Conservation (phyloP, 2,329 filamentous ascomycete genomes). For the Aplosporella prunicola region DNA sequence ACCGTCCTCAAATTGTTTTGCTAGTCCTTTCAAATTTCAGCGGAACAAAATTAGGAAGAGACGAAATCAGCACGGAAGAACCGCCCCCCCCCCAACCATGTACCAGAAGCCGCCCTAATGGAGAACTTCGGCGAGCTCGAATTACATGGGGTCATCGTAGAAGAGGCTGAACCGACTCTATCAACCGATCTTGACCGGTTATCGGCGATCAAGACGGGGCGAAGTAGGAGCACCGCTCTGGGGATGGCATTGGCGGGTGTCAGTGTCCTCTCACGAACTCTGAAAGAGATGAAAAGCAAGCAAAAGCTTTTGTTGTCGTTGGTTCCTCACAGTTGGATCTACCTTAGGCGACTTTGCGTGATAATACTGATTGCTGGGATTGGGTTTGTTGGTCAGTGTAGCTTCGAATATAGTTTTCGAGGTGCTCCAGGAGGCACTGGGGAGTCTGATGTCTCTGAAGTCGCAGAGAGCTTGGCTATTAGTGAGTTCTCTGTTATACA, state of each 20-base stretch:
- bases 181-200: too few species aligned
- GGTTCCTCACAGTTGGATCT: constrained; percentile 32
- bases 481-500: constrained; percentile 24
- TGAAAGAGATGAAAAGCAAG: constrained; percentile 7
- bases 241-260: constrained; percentile 27
- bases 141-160: constrained; percentile 21
- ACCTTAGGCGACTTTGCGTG: constrained; percentile 20
- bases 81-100: constrained; percentile 12
- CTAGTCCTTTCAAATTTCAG: neutral
- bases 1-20: neutral
- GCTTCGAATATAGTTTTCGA: constrained; percentile 46
- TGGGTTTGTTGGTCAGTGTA: constrained; percentile 41
- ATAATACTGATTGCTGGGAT: constrained; percentile 31
- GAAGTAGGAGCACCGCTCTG: constrained; percentile 23
- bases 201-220: too few species aligned
- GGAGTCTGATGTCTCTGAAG: constrained; percentile 28
- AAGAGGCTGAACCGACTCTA: too few species aligned
- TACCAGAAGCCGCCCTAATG: constrained; percentile 12
- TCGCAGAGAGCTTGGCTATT: constrained; percentile 6
- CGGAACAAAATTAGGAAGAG: neutral
- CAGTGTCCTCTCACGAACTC: constrained; percentile 22
- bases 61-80: neutral
- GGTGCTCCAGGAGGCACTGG: constrained; percentile 37
- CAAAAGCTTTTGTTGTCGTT: constrained; percentile 32
- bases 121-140: constrained; percentile 15